Conservation (phyloP, 768 basidiomycete species). For the Agaricus sinodeliciosus region DNA sequence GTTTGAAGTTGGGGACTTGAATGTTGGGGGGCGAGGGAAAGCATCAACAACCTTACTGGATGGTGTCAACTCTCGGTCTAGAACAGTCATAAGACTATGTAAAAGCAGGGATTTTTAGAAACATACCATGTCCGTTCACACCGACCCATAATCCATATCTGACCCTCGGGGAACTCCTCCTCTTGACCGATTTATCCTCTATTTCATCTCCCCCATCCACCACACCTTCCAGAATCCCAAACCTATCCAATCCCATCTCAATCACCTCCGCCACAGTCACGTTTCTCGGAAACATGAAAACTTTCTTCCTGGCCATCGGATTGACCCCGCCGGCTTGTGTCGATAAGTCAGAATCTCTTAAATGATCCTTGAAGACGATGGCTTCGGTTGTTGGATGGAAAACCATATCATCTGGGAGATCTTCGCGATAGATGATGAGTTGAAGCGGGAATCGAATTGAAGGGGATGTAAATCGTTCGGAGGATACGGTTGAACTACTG, state of each 20-base stretch:
- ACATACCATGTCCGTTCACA: constrained; percentile 57
- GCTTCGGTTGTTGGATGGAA: constrained; percentile 93
- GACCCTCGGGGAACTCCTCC: constrained; percentile 71
- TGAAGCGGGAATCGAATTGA: constrained; percentile 83
- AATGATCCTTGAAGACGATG: constrained; percentile 78
- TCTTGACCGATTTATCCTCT: constrained; percentile 84
- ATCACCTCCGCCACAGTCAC: constrained; percentile 95
- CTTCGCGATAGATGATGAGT: constrained; percentile 79
- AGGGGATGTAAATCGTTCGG: constrained; percentile 77
- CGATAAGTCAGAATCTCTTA: constrained; percentile 46
- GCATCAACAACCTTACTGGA: constrained; percentile 84
- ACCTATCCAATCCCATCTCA: constrained; percentile 85
- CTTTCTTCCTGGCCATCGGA: constrained; percentile 61
- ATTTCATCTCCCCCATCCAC: constrained; percentile 98
- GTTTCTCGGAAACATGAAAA: constrained; percentile 91
- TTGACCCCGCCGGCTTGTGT: constrained; percentile 45
- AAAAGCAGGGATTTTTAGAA: background rate
- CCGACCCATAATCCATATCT: constrained; percentile 73
- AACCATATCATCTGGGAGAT: constrained; percentile 90
- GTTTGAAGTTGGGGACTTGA: constrained; percentile 36
- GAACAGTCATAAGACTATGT: constrained; percentile 8
- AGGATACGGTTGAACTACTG: constrained; percentile 37
- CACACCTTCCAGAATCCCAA: constrained; percentile 95
- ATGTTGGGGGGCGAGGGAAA: constrained; percentile 59
- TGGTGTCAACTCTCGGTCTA: constrained; percentile 74